Base-by-base conservation (phyloP, 306 rosid species). In the Glycine latifolia region DNA sequence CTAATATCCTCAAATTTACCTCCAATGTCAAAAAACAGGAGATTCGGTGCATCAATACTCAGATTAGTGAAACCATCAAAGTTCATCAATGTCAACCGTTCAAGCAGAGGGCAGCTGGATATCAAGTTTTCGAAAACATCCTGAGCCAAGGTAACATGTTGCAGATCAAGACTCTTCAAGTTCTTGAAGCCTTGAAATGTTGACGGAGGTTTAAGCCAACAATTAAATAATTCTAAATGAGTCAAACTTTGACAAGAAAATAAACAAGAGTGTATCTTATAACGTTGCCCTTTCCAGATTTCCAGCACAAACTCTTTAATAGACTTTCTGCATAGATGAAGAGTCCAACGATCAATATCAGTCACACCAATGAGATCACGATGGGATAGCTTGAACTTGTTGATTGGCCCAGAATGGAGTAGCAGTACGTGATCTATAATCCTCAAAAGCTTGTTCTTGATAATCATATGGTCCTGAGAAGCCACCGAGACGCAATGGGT, bases 111-210 rank as follows among this genome's bases (percentile, higher is more conserved):
- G 80, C 92, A 89, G 61, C 75, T 78, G 41, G 87, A 70, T 81
- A 91, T 80, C 75, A 91, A 75, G 20, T 73, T 83, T 67, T 87
- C 88, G 35, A 91, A 87, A 82, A 43, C 90, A 85, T 60, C 86
- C 80, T 85, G 95, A 68, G 88, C 76, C 87, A 91, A 43, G 75
- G 90, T 89, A 77, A 91, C 90, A 83, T 83, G 86, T 79, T 87
- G 92, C 84, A 91, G 84, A 88, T 91, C 91, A 87, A 91, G 91
- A 84, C 89, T 87, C 79, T 85, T 89, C 85, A 89, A 86, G 81
- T 80, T 89, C 82, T 55, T 83, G 53, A 91, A 89, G 68, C 91
- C 90, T 75, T 56, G 44, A 83, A 89, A 87, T 10, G 84, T 76
- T n/a, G 81, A 85, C 2, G 95, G 89, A 56, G 95, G 93, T 65